Evolutionary conservation across 2,329 filamentous ascomycete genomes (phyloP).

Genomic region (Sporothrix humicola): DNA sequence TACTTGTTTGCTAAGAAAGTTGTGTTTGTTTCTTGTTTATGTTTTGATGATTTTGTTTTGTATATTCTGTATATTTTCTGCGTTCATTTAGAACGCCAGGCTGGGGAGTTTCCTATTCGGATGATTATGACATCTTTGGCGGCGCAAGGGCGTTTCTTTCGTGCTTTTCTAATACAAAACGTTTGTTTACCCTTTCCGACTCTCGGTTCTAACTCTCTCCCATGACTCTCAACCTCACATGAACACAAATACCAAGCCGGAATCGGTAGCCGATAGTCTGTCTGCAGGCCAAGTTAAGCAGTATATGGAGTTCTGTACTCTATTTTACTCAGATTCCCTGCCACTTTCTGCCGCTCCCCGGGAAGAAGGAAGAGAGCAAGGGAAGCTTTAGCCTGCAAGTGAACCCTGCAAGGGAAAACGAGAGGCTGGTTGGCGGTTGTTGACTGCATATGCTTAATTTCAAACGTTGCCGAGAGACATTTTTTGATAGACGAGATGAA

Average conservation of each 20-base stretch:
- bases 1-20: neutral
- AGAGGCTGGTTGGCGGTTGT: neutral
- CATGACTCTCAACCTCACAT: neutral
- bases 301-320: too few relatives aligned
- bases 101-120: neutral
- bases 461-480: slow-evolving; percentile 19
- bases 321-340: too few relatives aligned
- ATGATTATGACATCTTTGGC: slow-evolving; percentile 16
- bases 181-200: neutral
- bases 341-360: too few relatives aligned
- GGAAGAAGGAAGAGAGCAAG: too few relatives aligned
- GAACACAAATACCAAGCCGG: neutral
- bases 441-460: neutral
- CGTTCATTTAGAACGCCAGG: slow-evolving; percentile 2
- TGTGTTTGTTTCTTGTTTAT: neutral
- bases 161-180: neutral
- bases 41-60: neutral
- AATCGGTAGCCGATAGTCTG: neutral
- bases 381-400: too few relatives aligned
- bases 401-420: neutral
- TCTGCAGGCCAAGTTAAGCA: too few relatives aligned
- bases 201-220: neutral
- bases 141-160: slow-evolving; percentile 12
- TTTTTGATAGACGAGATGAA: slow-evolving; percentile 7
- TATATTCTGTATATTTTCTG: neutral